These are phyloP conservation scores for Persicaria tinctoria DNA, from an alignment of 148 eudicot species.

Conservation along the genomic window DNA sequence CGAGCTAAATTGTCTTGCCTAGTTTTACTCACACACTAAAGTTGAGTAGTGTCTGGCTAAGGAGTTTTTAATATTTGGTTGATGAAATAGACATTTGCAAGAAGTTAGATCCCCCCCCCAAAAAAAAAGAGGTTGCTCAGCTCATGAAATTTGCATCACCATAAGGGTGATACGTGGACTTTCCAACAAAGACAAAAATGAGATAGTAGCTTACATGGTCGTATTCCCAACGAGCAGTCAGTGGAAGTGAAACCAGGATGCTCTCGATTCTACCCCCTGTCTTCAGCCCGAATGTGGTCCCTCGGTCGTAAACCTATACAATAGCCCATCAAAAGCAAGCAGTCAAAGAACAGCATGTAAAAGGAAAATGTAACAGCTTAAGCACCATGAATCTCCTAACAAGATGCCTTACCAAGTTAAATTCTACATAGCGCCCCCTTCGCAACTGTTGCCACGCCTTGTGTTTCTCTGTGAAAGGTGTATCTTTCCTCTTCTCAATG, in stretches of 20 bases:
- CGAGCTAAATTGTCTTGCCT: no score
- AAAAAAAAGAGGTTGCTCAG: no score
- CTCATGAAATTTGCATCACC: no score
- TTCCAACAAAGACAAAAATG: background rate
- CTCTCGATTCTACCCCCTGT: slow-evolving; percentile 98
- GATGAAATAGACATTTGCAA: no score
- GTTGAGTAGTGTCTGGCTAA: no score
- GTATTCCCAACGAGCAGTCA: slow-evolving; percentile 92
- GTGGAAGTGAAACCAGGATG: slow-evolving; percentile 89
- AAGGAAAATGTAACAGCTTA: background rate
- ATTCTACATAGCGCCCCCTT: slow-evolving; percentile 92
- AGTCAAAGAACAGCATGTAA: slow-evolving; percentile 6
- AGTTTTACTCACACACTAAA: no score
- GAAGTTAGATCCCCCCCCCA: no score
- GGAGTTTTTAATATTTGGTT: no score
- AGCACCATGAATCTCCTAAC: background rate
- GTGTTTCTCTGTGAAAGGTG: slow-evolving; percentile 74
- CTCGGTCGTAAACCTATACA: slow-evolving; percentile 79
- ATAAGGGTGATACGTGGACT: no score
- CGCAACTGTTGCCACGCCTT: slow-evolving; percentile 97
- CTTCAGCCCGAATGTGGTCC: slow-evolving; percentile 96
- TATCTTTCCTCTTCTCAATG: slow-evolving; percentile 81
- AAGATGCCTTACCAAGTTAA: slow-evolving; percentile 62
- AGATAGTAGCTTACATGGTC: slow-evolving; percentile 58
- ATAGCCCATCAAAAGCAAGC: background rate